Evolutionary conservation across 2,329 filamentous ascomycete species (phyloP).

Genomic region (Fusarium albidum): DNA sequence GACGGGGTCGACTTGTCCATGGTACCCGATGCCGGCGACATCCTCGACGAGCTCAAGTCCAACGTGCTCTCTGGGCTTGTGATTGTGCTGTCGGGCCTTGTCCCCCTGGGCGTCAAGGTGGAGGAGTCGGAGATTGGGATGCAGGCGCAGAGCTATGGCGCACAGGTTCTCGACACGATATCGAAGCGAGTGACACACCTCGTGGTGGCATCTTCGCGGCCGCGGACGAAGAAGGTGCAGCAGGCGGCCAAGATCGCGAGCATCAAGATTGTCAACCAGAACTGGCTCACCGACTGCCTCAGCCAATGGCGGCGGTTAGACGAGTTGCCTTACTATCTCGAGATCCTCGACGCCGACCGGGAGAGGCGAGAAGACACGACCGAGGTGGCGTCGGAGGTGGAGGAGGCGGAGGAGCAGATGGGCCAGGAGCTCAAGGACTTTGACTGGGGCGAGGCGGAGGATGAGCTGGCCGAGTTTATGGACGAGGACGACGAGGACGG

Average conservation of each 20-base stretch:
- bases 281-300: constrained; percentile 88
- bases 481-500: constrained; percentile 60
- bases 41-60: constrained; percentile 85
- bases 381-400: constrained; percentile 42
- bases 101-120: constrained; percentile 82
- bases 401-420: constrained; percentile 43
- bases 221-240: constrained; percentile 89
- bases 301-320: constrained; percentile 83
- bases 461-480: constrained; percentile 80
- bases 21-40: constrained; percentile 84
- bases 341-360: constrained; percentile 76
- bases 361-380: constrained; percentile 44
- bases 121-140: constrained; percentile 85
- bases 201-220: constrained; percentile 73
- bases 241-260: constrained; percentile 80
- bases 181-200: constrained; percentile 75
- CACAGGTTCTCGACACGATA: constrained; percentile 65
- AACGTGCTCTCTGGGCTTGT: constrained; percentile 77
- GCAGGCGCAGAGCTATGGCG: constrained; percentile 88
- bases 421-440: constrained; percentile 61
- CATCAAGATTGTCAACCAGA: constrained; percentile 90
- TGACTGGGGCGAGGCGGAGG: constrained; percentile 71
- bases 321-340: constrained; percentile 79
- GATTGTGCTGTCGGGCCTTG: constrained; percentile 89
- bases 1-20: constrained; percentile 54